Evolutionary conservation across 176 grass and related monocot genomes (phyloP).

Genomic region (Puccinellia tenuiflora): DNA sequence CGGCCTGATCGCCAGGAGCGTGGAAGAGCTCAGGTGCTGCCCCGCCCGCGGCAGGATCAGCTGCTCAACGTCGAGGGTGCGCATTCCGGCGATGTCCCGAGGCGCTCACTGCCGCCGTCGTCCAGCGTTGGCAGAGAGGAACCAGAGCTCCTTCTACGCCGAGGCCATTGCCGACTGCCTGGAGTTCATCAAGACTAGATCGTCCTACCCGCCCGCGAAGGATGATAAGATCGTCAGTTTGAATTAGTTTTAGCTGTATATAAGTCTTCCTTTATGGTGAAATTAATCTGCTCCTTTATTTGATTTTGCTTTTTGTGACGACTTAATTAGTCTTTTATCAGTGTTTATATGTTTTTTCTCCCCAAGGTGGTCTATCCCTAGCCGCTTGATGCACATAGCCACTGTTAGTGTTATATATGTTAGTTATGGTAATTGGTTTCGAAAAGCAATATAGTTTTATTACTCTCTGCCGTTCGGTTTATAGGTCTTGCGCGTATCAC

Average conservation of each 20-base stretch:
- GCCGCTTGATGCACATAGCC: no score
- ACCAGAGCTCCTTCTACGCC: constrained; percentile 42
- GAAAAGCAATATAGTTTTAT: no score
- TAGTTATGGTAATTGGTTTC: no score
- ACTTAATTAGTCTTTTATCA: neutral
- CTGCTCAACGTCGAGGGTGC: neutral
- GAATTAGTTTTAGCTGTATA: neutral
- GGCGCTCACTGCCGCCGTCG: no score
- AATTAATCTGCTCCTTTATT: neutral
- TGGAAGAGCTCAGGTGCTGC: constrained; percentile 31
- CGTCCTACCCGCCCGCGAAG: constrained; percentile 11
- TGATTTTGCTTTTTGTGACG: neutral
- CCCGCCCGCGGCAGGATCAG: neutral
- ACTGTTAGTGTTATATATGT: no score
- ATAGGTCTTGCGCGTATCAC: no score
- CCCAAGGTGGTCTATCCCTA: no score
- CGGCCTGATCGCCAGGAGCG: constrained; percentile 5
- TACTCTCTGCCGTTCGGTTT: no score
- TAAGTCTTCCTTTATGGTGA: neutral
- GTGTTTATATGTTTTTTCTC: no score
- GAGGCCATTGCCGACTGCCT: constrained; percentile 63
- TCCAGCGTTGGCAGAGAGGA: neutral
- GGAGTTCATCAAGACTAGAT: constrained; percentile 57
- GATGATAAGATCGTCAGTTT: neutral
- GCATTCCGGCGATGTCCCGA: neutral